These are phyloP conservation scores for Hypsizygus marmoreus DNA, from an alignment of 768 basidiomycete genomes.

Conservation along the genomic window DNA sequence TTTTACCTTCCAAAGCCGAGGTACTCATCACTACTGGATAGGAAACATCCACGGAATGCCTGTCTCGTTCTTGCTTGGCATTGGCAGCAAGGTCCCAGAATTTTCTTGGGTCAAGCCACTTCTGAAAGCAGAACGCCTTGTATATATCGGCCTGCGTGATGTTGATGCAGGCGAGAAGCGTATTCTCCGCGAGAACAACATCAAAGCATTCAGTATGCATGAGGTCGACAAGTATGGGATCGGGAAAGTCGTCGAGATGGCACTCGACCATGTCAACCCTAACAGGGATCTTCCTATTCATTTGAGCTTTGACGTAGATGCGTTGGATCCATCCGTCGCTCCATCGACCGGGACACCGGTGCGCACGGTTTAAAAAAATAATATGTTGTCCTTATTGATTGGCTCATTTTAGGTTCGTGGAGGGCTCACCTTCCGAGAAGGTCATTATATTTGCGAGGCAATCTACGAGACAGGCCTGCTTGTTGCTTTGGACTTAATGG, in stretches of 20 bases:
- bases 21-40: slow-evolving; percentile 20
- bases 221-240: slow-evolving; percentile 91
- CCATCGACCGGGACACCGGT: slow-evolving; percentile 94
- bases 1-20: neutral
- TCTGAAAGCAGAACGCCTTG: slow-evolving; percentile 74
- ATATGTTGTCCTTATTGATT: slow-evolving; percentile 12
- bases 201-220: slow-evolving; percentile 92
- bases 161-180: slow-evolving; percentile 87
- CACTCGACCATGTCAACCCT: slow-evolving; percentile 91
- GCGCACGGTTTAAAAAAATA: too few species aligned
- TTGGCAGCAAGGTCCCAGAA: slow-evolving; percentile 43
- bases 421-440: slow-evolving; percentile 94
- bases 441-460: slow-evolving; percentile 96
- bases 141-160: slow-evolving; percentile 98
- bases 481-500: slow-evolving; percentile 94
- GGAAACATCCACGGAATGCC: slow-evolving; percentile 99
- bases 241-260: slow-evolving; percentile 95
- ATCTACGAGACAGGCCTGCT: slow-evolving; percentile 91
- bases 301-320: slow-evolving; percentile 95
- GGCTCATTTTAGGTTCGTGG: slow-evolving; percentile 70
- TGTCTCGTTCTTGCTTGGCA: slow-evolving; percentile 85
- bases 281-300: slow-evolving; percentile 85
- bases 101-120: slow-evolving; percentile 59
- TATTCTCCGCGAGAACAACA: slow-evolving; percentile 76
- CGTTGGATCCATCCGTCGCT: slow-evolving; percentile 92